phyloP scores from a whole-genome alignment of 768 basidiomycete species.

The Tephrocybe sp. region DNA sequence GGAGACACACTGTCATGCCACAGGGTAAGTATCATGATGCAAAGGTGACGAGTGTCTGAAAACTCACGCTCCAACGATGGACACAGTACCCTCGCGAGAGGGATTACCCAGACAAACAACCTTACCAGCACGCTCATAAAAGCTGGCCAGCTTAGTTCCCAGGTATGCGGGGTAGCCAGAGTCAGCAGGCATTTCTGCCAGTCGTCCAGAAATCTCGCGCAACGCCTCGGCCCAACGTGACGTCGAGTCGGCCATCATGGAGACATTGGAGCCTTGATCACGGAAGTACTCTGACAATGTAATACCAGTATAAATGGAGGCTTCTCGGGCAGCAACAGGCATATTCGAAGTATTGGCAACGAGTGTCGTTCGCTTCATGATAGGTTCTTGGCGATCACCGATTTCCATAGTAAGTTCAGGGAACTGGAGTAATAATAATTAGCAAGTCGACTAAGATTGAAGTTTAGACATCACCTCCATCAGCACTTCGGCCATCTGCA shows the following conservation, averaged over 20 bases:
- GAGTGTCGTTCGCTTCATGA: slow-evolving; percentile 99
- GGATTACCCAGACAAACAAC: slow-evolving; percentile 92
- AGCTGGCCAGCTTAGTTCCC: slow-evolving; percentile 90
- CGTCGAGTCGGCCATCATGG: slow-evolving; percentile 99
- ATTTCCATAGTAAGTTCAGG: slow-evolving; percentile 92
- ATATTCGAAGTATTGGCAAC: slow-evolving; percentile 99
- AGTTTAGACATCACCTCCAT: slow-evolving; percentile 67
- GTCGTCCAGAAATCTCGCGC: slow-evolving; percentile 97
- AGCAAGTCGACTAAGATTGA: background rate
- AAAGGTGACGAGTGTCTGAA: background rate
- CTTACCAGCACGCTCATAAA: slow-evolving; percentile 98
- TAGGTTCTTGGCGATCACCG: slow-evolving; percentile 91
- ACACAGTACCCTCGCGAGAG: slow-evolving; percentile 85
- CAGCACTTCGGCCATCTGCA: slow-evolving; percentile 94
- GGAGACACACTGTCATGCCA: slow-evolving; percentile 79
- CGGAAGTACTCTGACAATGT: slow-evolving; percentile 99
- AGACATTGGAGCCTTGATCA: slow-evolving; percentile 95
- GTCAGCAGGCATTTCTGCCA: slow-evolving; percentile 99
- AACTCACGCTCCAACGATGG: slow-evolving; percentile 97
- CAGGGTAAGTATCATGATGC: slow-evolving; percentile 5
- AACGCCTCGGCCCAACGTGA: slow-evolving; percentile 99
- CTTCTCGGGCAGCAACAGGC: slow-evolving; percentile 99
- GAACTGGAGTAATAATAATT: slow-evolving; percentile 49
- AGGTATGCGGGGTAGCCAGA: slow-evolving; percentile 99
- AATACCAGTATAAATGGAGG: slow-evolving; percentile 99